A percentile compares a stretch with the other conserved stretches of the same genome.
These are phyloP conservation scores for Chrysanthemum seticuspe DNA, from an alignment of 129 eudicot genomes.

Conservation along the genomic window DNA sequence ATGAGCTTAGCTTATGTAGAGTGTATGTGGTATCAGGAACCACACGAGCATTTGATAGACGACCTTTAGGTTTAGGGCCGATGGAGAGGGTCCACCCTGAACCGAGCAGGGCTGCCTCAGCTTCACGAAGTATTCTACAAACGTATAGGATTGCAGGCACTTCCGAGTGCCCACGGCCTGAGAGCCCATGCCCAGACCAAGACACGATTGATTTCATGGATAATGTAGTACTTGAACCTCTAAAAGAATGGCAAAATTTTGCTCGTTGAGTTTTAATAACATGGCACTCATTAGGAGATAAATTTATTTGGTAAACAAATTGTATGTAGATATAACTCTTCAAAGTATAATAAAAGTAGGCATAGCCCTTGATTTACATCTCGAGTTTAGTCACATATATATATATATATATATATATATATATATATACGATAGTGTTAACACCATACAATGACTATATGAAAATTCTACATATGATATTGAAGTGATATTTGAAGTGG, in stretches of 20 bases:
- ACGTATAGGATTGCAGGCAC: not conserved
- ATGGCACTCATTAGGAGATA: no score
- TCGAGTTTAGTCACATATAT: not conserved
- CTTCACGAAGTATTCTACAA: constrained; percentile 8
- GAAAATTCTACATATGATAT: not conserved
- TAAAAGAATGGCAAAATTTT: constrained; percentile 7
- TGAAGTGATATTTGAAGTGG: constrained; percentile 11
- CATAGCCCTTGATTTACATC: not conserved
- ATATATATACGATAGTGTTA: not conserved
- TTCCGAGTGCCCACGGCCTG: no score
- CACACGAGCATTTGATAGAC: constrained; percentile 64
- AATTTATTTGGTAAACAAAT: not conserved
- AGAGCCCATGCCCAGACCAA: not conserved
- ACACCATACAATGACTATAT: not conserved
- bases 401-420: not conserved
- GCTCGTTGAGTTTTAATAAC: not conserved
- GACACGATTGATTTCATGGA: constrained; percentile 3
- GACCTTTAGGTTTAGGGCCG: constrained; percentile 39
- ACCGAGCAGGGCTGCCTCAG: constrained; percentile 18
- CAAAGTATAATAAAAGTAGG: not conserved
- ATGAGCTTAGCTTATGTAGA: constrained; percentile 62
- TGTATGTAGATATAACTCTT: not conserved
- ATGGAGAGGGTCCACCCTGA: not conserved
- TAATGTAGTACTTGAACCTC: not conserved
- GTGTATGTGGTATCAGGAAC: constrained; percentile 69